Percentiles rank a stretch among this genome's conserved stretches.
Evolutionary conservation across 2,329 filamentous ascomycete genomes (phyloP).

Genomic region (Aspergillus sp.): DNA sequence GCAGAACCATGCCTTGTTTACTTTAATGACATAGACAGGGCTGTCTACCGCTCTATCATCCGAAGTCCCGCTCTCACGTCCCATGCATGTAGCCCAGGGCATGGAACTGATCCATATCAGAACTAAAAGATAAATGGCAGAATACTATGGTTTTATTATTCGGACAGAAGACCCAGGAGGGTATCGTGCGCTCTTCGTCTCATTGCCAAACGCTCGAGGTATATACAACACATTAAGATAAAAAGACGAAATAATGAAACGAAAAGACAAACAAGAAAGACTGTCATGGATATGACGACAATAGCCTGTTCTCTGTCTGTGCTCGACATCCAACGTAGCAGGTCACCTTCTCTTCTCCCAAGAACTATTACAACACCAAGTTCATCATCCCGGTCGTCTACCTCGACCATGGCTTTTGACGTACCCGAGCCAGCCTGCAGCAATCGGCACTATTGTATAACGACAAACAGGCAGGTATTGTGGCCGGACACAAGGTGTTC

Average conservation of each 20-base stretch:
- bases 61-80: too few relatives aligned
- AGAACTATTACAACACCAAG: background rate
- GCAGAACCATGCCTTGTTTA: too few relatives aligned
- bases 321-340: too few relatives aligned
- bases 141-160: too few relatives aligned
- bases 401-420: background rate
- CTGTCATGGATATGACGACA: too few relatives aligned
- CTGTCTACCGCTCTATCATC: too few relatives aligned
- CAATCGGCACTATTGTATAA: background rate
- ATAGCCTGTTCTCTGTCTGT: too few relatives aligned
- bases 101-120: too few relatives aligned
- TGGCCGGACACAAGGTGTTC: too few relatives aligned
- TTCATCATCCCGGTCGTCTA: slow-evolving; percentile 1
- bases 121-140: too few relatives aligned
- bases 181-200: slow-evolving; percentile 35
- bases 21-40: too few relatives aligned
- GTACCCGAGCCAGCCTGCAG: background rate
- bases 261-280: slow-evolving; percentile 7
- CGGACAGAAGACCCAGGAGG: slow-evolving; percentile 3
- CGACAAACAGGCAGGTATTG: background rate
- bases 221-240: slow-evolving; percentile 31
- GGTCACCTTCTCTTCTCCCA: background rate
- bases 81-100: too few relatives aligned
- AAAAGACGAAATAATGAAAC: slow-evolving; percentile 17
- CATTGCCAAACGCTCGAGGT: slow-evolving; percentile 28